Evolutionary conservation across 352 stramenopile genomes (phyloP).

Genomic region (Phytophthora megakarya): DNA sequence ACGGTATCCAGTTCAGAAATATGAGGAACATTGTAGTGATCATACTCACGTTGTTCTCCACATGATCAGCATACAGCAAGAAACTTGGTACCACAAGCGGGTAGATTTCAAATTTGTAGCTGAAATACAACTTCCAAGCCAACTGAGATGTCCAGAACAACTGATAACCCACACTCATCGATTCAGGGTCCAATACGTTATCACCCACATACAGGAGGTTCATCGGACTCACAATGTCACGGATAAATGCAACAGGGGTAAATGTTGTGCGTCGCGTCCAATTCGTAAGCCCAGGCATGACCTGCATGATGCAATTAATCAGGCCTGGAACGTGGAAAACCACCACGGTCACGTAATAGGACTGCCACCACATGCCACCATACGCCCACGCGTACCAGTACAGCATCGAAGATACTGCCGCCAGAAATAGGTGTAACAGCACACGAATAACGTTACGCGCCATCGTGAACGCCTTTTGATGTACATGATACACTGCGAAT

Average conservation of each 20-base stretch:
- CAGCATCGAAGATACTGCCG: conserved; percentile 64
- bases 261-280: conserved; percentile 80
- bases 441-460: conserved; percentile 90
- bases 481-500: conserved; percentile 65
- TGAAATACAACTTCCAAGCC: conserved; percentile 97
- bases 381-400: conserved; percentile 86
- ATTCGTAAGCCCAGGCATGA: conserved; percentile 78
- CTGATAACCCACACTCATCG: conserved; percentile 90
- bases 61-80: conserved; percentile 96
- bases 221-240: conserved; percentile 92
- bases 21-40: conserved; percentile 92
- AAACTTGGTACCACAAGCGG: conserved; percentile 95
- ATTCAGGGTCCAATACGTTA: conserved; percentile 94
- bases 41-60: conserved; percentile 87
- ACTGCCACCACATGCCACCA: conserved; percentile 58
- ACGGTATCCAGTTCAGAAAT: conserved; percentile 95
- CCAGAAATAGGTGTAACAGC: conserved; percentile 65
- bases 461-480: conserved; percentile 56
- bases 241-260: conserved; percentile 64
- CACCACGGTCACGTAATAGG: conserved; percentile 61
- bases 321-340: conserved; percentile 73
- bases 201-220: conserved; percentile 97
- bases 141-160: conserved; percentile 96
- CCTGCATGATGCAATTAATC: conserved; percentile 78
- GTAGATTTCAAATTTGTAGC: conserved; percentile 98